Evolutionary conservation across 352 stramenopile species (phyloP).

Genomic region (Albugo candida): DNA sequence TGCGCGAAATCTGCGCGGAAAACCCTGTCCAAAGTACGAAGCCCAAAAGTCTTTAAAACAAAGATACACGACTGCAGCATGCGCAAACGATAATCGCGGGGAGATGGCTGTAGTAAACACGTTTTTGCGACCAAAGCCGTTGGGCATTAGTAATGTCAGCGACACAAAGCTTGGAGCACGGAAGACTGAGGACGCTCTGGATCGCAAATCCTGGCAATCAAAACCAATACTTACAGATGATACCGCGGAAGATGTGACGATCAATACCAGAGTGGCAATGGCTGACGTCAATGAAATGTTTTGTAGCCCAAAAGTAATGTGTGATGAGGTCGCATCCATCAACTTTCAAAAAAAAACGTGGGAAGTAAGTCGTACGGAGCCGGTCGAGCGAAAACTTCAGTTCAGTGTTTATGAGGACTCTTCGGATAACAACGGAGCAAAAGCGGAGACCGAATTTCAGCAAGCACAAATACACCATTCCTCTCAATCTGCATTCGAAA

Average conservation of each 20-base stretch:
- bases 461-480: not conserved
- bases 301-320: slow-evolving; percentile 25
- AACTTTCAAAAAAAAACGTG: slow-evolving; percentile 8
- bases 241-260: slow-evolving; percentile 56
- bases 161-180: no score
- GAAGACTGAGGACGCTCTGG: no score
- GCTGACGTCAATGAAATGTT: slow-evolving; percentile 78
- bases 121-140: no score
- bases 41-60: no score
- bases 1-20: slow-evolving; percentile 6
- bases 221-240: no score
- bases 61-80: no score
- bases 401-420: slow-evolving; percentile 73
- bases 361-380: slow-evolving; percentile 30
- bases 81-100: no score
- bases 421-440: slow-evolving; percentile 13
- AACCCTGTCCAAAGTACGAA: no score
- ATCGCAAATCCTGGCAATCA: no score
- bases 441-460: not conserved
- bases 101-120: no score
- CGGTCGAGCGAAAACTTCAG: slow-evolving; percentile 62
- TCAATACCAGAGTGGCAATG: slow-evolving; percentile 69
- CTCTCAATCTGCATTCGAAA: not conserved
- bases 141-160: no score
- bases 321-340: slow-evolving; percentile 7